Evolutionary conservation across 2,329 filamentous ascomycete genomes (phyloP), one percentile per base, ranked within the genome.

Genomic region (Calonectria pseudoreteaudii): DNA sequence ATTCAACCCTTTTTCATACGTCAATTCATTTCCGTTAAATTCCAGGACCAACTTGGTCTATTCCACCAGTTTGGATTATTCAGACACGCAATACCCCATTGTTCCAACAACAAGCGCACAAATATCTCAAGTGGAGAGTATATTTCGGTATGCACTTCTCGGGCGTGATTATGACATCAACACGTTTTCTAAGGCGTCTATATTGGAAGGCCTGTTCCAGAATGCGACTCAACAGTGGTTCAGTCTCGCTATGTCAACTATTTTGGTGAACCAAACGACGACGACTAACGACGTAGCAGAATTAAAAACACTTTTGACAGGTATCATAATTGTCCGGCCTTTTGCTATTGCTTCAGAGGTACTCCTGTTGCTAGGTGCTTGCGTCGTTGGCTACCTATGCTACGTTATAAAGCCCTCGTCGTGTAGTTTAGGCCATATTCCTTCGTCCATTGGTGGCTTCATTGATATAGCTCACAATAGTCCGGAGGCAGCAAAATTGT

Each of bases 401-500:
- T 71, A 62, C 31, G 44, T 18, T 11, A 31, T 31, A 28, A 53
- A 30, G 4, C 41, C 36, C 8, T 66, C 62, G 2, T 20, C 28
- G 1, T 64, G 44, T 16, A 20, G 2, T 16, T 23, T 73, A 2
- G 26, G 8, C 30, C 26, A 41, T 1, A 65, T 53, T 18, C 66
- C 71, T 18, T 64, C 49, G 5, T 72, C 64, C 0, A 44, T 72
- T 31, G 18, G 23, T 20, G 20, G 30, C 2, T 13, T 67, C 0
- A 30, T 72, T n/a, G 53, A 60, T 20, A 28, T 72, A 9, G 64
- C 65, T 18, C 50, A 68, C 11, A 26, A 36, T 8, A 72, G 53
- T 11, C 52, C 38, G 1, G 53, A 26, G 5, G 18, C 50, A 3
- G 9, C n/a, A 28, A 16, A 26, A 11, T 4, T 52, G 6, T 41